These are phyloP conservation scores for Leccinellum albellum DNA, from an alignment of 768 basidiomycete species.

Conservation along the genomic window DNA sequence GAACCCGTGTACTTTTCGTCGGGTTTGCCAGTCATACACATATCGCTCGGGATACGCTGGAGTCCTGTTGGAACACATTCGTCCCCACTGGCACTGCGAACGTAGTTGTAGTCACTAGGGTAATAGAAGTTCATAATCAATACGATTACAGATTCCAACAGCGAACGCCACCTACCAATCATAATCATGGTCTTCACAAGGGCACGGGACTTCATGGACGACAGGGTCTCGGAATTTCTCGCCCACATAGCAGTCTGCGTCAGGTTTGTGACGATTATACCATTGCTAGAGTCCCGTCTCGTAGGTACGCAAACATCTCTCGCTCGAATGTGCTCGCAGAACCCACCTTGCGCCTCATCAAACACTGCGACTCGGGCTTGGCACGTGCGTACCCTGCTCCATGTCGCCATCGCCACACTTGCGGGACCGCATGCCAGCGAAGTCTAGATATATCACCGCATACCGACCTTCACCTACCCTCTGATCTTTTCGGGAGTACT, in stretches of 20 bases:
- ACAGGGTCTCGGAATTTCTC: conserved; percentile 87
- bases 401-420: conserved; percentile 73
- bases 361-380: conserved; percentile 61
- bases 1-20: conserved; percentile 77
- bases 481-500: conserved; percentile 60
- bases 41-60: conserved; percentile 77
- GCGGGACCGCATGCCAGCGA: conserved; percentile 59
- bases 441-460: conserved; percentile 80
- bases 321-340: too few species aligned
- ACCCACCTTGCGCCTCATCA: conserved; percentile 91
- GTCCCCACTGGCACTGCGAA: conserved; percentile 65
- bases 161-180: conserved; percentile 68
- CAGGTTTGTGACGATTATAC: conserved; percentile 79
- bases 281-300: conserved; percentile 65
- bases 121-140: background rate
- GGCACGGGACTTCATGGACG: conserved; percentile 76
- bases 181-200: conserved; percentile 83
- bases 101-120: conserved; percentile 82
- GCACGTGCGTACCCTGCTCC: conserved; percentile 81
- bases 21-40: conserved; percentile 50
- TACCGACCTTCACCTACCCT: conserved; percentile 52
- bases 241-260: conserved; percentile 86
- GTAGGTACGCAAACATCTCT: too few species aligned
- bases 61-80: conserved; percentile 84
- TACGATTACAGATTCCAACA: background rate